These are phyloP conservation scores for Trypanosoma melophagium DNA, from an alignment of 208 protist species.

Conservation along the genomic window DNA sequence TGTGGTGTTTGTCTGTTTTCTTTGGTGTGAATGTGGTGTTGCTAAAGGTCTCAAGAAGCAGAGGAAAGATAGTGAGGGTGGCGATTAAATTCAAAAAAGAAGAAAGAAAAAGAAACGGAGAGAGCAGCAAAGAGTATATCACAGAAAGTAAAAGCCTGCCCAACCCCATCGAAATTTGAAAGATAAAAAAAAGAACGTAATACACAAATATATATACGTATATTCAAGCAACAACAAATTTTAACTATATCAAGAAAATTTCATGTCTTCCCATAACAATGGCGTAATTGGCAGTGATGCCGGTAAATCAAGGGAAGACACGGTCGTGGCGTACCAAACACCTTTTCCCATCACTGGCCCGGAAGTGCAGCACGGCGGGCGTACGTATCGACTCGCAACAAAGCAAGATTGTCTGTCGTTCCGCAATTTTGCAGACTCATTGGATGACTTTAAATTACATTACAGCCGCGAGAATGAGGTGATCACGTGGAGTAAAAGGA, in stretches of 20 bases:
- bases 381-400: constrained; percentile 56
- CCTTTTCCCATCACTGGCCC: constrained; percentile 61
- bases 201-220: too few species aligned
- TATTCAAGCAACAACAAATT: not conserved
- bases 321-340: constrained; percentile 47
- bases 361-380: constrained; percentile 34
- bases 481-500: constrained; percentile 73
- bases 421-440: constrained; percentile 67
- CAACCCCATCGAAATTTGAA: too few species aligned
- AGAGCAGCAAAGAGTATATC: too few species aligned
- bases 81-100: too few species aligned
- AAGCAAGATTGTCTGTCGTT: constrained; percentile 69
- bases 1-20: too few species aligned
- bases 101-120: too few species aligned
- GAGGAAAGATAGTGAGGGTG: too few species aligned
- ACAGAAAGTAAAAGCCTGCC: too few species aligned
- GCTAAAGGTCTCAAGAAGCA: too few species aligned
- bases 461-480: constrained; percentile 48
- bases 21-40: too few species aligned
- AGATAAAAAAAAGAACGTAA: too few species aligned
- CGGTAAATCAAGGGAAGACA: not conserved
- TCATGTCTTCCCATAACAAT: not conserved
- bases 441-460: constrained; percentile 70
- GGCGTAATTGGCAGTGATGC: not conserved
- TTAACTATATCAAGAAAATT: not conserved